These are phyloP conservation scores for Wickerhamomyces xylosicus DNA, from an alignment of 805 yeast genomes.

Conservation along the genomic window DNA sequence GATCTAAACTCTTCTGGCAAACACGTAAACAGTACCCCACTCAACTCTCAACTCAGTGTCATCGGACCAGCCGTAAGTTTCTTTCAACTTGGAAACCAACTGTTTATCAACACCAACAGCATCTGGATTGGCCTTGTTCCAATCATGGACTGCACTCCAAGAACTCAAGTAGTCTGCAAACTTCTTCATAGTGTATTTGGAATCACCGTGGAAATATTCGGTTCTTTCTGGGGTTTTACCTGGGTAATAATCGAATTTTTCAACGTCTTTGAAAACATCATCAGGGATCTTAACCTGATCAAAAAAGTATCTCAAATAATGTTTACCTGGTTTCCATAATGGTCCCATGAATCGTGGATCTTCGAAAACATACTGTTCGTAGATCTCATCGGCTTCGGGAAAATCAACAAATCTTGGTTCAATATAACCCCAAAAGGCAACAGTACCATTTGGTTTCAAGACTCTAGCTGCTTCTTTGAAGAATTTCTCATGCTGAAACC, in stretches of 20 bases:
- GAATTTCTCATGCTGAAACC: constrained; percentile 55
- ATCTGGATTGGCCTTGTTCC: constrained; percentile 36
- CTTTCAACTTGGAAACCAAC: constrained; percentile 32
- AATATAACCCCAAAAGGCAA: constrained; percentile 72
- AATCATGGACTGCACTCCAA: constrained; percentile 56
- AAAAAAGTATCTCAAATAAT: constrained; percentile 32
- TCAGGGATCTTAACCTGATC: constrained; percentile 33
- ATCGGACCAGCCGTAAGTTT: constrained; percentile 34
- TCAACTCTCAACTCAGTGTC: constrained; percentile 32
- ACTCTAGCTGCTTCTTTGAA: constrained; percentile 38
- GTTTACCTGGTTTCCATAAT: constrained; percentile 66
- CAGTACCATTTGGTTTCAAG: constrained; percentile 51
- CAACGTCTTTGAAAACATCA: constrained; percentile 31
- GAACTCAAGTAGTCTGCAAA: constrained; percentile 46
- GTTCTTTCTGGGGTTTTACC: constrained; percentile 15
- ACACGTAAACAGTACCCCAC: constrained; percentile 47
- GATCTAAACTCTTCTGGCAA: constrained; percentile 26
- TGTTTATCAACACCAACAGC: constrained; percentile 37
- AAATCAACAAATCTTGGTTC: constrained; percentile 54
- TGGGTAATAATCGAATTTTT: constrained; percentile 24
- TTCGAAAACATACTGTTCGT: constrained; percentile 39
- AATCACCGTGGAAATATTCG: constrained; percentile 28
- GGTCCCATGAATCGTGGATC: constrained; percentile 43
- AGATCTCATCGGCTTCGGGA: constrained; percentile 45
- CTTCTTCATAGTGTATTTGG: constrained; percentile 31